Base-by-base conservation (phyloP, 192 early-diverging fungal species). In the Rhizophagus clarus region DNA sequence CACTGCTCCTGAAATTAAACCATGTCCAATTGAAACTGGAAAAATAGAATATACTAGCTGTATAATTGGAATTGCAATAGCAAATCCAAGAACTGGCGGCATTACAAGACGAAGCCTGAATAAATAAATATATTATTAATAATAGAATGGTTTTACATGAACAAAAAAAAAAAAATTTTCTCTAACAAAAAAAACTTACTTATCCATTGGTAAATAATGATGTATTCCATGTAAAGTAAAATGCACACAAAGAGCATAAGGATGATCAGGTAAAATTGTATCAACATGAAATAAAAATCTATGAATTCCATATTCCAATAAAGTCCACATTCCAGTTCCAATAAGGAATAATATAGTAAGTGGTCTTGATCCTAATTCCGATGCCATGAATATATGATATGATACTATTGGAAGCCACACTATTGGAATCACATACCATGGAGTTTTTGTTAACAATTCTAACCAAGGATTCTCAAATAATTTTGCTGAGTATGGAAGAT, bases 151-250 rank as follows among this genome's bases (percentile, higher is more conserved):
- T 51, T 17, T 51, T 51, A 17, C n/a, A n/a, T n/a, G n/a, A n/a
- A n/a, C n/a, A n/a, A n/a, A n/a, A n/a, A n/a, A n/a, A n/a, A n/a
- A n/a, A n/a, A n/a, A n/a, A n/a, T n/a, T n/a, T n/a, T n/a, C n/a
- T n/a, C n/a, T n/a, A n/a, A n/a, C n/a, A n/a, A n/a, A n/a, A n/a
- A n/a, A 56, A 15, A 69, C 83, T 80, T 87, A 94, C 90, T 88
- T 93, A 82, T 99, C 96, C 96, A 97, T 97, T 12, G 97, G 97
- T 34, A 99, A 83, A 84, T 93, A 97, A 82, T 99, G 96, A 85
- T 99, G 97, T 45, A 99, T 94, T 26, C 97, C 97, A 83, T 99
- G 97, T 32, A 97, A 87, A 81, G 94, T 75, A 82, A 99, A 99
- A 80, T 99, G 97, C 9, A 92, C 74, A 6, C 89, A 84, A 78